Evolutionary conservation across 1,139 yeast species (phyloP), one percentile per base, ranked within the genome.

Genomic region (Yamadazyma conglobata): DNA sequence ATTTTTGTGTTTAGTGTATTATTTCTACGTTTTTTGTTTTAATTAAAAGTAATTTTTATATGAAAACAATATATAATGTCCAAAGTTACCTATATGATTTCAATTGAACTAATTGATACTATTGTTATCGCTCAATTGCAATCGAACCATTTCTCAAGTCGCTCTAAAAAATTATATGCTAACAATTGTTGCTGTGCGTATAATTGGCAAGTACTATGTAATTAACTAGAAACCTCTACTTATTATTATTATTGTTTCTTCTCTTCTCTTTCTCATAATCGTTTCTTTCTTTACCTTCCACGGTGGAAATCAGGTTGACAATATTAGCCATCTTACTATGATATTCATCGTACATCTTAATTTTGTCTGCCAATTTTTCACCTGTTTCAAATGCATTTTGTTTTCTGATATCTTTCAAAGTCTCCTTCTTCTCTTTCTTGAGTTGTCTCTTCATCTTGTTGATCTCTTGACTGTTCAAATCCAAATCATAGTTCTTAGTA

Each of bases 261-360:
- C 73, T 79, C 70, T 77, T 83, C 52, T 88, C 97, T 42, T 88
- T 72, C 53, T 87, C 96, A 56, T 88, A 89, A 47, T 80, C 80
- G 54, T 91, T 89, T 70, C 85, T 83, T 52, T 87, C 96, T 5
- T 93, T 85, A 47, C 97, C 97, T 67, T 89, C 97, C 46, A 82
- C 85, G 2, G 96, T 86, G 42, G 84, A 83, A 50, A 89, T 85
- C 33, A 89, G 77, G 48, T 89, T 84, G 54, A 84, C 80, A 56
- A 93, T 80, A 42, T 73, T 74, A 27, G 94, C 84, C 87, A 91
- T 85, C 69, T 87, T 89, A 47, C 78, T 73, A 56, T 91, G 97
- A 56, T 93, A 93, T 13, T 76, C 88, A 31, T 75, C 76, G 50
- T 86, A 80, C 53, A 76, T 76, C 38, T 68, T 65, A 58, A 85